Conservation (phyloP, 148 eudicot species). For the Polygonum aviculare region DNA sequence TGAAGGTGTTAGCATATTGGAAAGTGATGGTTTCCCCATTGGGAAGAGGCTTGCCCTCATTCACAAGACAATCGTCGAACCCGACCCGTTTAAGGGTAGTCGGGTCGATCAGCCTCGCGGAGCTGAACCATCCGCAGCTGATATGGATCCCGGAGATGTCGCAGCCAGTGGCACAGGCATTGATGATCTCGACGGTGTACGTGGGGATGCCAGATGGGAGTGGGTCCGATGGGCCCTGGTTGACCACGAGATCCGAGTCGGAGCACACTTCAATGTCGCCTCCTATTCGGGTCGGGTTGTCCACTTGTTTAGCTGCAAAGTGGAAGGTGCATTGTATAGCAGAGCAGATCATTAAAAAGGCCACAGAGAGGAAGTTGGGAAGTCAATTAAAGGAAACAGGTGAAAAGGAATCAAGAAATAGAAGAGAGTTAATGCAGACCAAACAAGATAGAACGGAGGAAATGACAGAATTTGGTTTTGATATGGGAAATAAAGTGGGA, state of each 20-base stretch:
- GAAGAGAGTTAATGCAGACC: conserved; percentile 1
- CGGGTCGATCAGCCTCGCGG: conserved; percentile 64
- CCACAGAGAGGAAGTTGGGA: background rate
- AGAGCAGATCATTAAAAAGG: background rate
- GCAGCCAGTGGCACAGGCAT: conserved; percentile 61
- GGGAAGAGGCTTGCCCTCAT: conserved; percentile 45
- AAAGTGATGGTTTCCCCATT: conserved; percentile 54
- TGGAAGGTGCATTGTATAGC: background rate
- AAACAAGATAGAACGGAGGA: background rate
- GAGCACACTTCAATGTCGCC: conserved; percentile 46
- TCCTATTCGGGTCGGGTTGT: conserved; percentile 48
- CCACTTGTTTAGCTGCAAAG: conserved; percentile 26
- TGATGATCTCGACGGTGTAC: conserved; percentile 61
- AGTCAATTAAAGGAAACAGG: background rate
- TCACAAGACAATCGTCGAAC: conserved; percentile 61
- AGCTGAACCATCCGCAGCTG: conserved; percentile 80
- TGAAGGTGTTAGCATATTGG: conserved; percentile 64
- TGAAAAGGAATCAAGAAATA: background rate
- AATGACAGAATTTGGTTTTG: background rate
- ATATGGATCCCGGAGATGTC: conserved; percentile 58
- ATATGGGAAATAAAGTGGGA: background rate
- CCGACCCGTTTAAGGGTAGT: conserved; percentile 44
- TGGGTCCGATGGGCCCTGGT: conserved; percentile 51
- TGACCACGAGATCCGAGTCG: conserved; percentile 38
- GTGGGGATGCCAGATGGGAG: conserved; percentile 82